Percentiles rank a stretch among this genome's conserved stretches.
phyloP scores from a whole-genome alignment of 805 yeast genomes.

The Suhomyces sp. region DNA sequence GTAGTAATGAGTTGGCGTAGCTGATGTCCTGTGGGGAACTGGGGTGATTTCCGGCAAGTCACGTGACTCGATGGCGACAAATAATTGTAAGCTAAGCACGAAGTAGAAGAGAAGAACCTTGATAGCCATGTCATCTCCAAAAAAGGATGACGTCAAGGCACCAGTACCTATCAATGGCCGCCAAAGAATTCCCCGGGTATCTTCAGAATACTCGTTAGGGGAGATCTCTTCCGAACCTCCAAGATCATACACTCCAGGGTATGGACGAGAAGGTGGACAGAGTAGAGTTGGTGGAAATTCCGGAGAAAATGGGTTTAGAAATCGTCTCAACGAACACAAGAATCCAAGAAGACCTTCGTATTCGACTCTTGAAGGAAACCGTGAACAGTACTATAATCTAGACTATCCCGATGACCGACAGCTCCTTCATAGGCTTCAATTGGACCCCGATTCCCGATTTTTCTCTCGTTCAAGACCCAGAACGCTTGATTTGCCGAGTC shows the following conservation, averaged over 20 bases:
- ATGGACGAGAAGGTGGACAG: not conserved
- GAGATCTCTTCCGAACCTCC: conserved; percentile 5
- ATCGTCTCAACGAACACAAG: not conserved
- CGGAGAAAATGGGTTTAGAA: not conserved
- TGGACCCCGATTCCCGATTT: conserved; percentile 37
- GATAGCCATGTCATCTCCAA: not conserved
- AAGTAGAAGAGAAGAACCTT: not conserved
- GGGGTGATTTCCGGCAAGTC: no score
- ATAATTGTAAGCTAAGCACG: not conserved
- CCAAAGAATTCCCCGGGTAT: conserved; percentile 5
- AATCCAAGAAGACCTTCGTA: conserved; percentile 18
- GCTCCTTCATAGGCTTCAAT: conserved; percentile 22
- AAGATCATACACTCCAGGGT: conserved; percentile 26
- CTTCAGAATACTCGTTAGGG: conserved; percentile 3
- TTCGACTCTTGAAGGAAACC: conserved; percentile 14
- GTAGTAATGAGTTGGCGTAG: no score
- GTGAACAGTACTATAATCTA: conserved; percentile 39
- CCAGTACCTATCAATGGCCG: conserved; percentile 18
- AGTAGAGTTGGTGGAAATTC: not conserved
- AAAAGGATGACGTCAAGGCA: conserved; percentile 7
- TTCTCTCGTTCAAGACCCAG: conserved; percentile 39
- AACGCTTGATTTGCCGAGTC: conserved; percentile 37
- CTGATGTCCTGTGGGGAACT: no score
- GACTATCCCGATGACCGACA: conserved; percentile 49
- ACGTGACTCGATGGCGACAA: no score